phyloP scores from a whole-genome alignment of 257 asterid species.

The Dorcoceras hygrometricum region DNA sequence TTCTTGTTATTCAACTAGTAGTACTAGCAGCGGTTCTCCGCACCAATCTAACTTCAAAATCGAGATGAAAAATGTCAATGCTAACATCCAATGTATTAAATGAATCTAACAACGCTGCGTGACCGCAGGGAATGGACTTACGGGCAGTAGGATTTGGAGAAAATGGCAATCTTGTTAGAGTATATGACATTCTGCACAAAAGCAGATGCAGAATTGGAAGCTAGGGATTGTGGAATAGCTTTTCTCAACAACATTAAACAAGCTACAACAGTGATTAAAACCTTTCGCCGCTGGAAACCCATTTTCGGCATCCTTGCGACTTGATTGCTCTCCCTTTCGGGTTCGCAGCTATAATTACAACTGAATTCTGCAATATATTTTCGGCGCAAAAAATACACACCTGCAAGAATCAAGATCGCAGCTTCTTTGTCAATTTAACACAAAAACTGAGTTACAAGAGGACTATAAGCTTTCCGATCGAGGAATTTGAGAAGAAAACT shows the following conservation, averaged over 20 bases:
- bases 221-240: slow-evolving; percentile 47
- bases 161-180: slow-evolving; percentile 79
- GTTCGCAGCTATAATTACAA: slow-evolving; percentile 26
- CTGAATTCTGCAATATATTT: slow-evolving; percentile 28
- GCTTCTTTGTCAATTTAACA: neutral
- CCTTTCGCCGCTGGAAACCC: slow-evolving; percentile 36
- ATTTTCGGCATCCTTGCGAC: slow-evolving; percentile 29
- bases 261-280: slow-evolving; percentile 43
- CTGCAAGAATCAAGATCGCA: slow-evolving; percentile 24
- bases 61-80: neutral
- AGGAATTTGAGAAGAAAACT: neutral
- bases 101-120: neutral
- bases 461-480: neutral
- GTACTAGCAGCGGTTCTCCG: neutral
- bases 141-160: slow-evolving; percentile 99
- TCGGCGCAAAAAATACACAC: slow-evolving; percentile 21
- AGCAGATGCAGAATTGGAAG: slow-evolving; percentile 82
- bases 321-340: slow-evolving; percentile 25
- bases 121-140: slow-evolving; percentile 30
- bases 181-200: slow-evolving; percentile 78
- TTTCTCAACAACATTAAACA: slow-evolving; percentile 41
- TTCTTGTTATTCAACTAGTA: neutral
- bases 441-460: neutral
- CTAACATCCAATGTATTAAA: no score
- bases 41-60: neutral